Evolutionary conservation across 495 filamentous ascomycete genomes (phyloP).

Genomic region (Polyplosphaeria fusca): DNA sequence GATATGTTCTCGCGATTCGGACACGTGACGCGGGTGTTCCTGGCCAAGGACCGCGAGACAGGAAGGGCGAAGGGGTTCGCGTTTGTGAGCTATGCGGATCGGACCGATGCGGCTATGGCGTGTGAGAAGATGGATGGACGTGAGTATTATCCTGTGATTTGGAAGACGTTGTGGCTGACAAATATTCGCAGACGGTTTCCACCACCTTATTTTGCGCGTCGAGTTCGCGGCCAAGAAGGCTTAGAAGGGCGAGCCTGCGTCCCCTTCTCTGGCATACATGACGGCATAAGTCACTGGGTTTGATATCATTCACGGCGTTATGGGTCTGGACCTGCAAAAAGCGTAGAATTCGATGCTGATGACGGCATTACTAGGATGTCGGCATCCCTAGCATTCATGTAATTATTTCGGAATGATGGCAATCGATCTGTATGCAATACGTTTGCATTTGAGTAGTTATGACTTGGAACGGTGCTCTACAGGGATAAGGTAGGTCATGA

Average conservation of each 20-base stretch:
- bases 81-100: conserved; percentile 92
- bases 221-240: conserved; percentile 46
- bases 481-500: too few species aligned
- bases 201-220: conserved; percentile 44
- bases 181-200: conserved; percentile 38
- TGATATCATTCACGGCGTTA: too few species aligned
- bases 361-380: too few species aligned
- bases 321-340: too few species aligned
- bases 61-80: conserved; percentile 94
- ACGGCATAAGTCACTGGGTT: too few species aligned
- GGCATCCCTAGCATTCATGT: too few species aligned
- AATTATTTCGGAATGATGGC: too few species aligned
- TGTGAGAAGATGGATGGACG: conserved; percentile 98
- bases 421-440: too few species aligned
- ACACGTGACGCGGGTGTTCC: conserved; percentile 91
- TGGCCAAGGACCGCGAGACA: conserved; percentile 95
- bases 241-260: background rate
- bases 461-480: too few species aligned
- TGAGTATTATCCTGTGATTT: conserved; percentile 43
- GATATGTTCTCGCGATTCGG: conserved; percentile 98
- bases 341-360: too few species aligned
- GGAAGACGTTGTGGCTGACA: conserved; percentile 25
- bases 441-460: too few species aligned
- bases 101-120: conserved; percentile 81
- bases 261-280: too few species aligned